These are phyloP conservation scores for Claviceps purpurea DNA, from an alignment of 2,329 filamentous ascomycete genomes.

Conservation along the genomic window DNA sequence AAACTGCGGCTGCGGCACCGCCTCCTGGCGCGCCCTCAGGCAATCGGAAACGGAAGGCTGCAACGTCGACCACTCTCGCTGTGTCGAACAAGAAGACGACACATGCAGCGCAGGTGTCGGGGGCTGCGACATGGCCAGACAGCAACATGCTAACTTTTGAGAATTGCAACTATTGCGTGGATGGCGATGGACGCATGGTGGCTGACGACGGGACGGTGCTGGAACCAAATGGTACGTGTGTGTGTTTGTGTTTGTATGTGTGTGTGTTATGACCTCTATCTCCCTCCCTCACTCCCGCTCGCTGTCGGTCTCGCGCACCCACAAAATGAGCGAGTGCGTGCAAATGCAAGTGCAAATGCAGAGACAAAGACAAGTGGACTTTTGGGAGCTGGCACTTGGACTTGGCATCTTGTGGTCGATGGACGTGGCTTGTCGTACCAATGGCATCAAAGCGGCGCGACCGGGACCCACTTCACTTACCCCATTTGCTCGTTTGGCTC, in stretches of 20 bases:
- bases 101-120: constrained; percentile 19
- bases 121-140: constrained; percentile 36
- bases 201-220: constrained; percentile 85
- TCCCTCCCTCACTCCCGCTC: not conserved
- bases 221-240: constrained; percentile 64
- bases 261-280: not conserved
- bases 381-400: not conserved
- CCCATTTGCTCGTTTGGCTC: not conserved
- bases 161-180: constrained; percentile 51
- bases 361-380: not conserved
- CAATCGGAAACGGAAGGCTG: constrained; percentile 79
- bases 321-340: not conserved
- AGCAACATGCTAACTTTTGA: constrained; percentile 87
- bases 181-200: constrained; percentile 58
- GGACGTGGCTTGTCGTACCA: not conserved
- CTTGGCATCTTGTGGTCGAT: constrained; percentile 1
- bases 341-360: constrained; percentile 2
- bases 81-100: constrained; percentile 10
- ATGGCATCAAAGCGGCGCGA: constrained; percentile 5
- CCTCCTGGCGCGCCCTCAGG: constrained; percentile 32
- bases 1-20: constrained; percentile 34
- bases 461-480: constrained; percentile 5
- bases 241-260: too few species aligned
- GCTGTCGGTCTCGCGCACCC: not conserved
- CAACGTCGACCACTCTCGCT: constrained; percentile 16